Evolutionary conservation across 495 filamentous ascomycete genomes (phyloP).

Genomic region (Neurospora sp.): DNA sequence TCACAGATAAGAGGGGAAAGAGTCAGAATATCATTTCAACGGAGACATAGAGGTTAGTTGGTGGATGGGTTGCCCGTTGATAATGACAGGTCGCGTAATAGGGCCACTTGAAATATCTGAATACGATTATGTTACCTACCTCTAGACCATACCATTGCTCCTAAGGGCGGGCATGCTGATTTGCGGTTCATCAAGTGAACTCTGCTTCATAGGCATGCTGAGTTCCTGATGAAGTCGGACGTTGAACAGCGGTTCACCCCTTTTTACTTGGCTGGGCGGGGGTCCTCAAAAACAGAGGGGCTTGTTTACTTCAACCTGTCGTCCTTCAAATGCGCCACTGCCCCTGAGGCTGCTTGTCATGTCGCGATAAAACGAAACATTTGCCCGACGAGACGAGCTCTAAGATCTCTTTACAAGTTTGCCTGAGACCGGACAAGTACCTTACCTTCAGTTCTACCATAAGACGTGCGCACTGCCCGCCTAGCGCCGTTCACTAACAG

Average conservation of each 20-base stretch:
- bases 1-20: background rate
- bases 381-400: background rate
- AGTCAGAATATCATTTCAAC: background rate
- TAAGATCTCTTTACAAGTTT: background rate
- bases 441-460: background rate
- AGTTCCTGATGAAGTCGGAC: background rate
- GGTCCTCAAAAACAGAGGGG: background rate
- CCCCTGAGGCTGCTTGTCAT: background rate
- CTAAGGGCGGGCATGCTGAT: background rate
- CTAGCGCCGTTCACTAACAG: background rate
- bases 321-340: background rate
- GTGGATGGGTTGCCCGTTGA: background rate
- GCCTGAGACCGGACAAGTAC: background rate
- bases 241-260: background rate
- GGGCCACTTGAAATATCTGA: background rate
- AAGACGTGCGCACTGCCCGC: background rate
- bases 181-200: background rate
- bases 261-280: background rate
- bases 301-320: background rate
- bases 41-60: background rate
- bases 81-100: background rate
- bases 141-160: background rate
- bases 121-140: background rate
- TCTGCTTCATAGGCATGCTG: background rate
- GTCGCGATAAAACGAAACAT: background rate